Evolutionary conservation across 164 flowering plant species (phyloP), one percentile per base, ranked within the genome.

Genomic region (Protea cynaroides): DNA sequence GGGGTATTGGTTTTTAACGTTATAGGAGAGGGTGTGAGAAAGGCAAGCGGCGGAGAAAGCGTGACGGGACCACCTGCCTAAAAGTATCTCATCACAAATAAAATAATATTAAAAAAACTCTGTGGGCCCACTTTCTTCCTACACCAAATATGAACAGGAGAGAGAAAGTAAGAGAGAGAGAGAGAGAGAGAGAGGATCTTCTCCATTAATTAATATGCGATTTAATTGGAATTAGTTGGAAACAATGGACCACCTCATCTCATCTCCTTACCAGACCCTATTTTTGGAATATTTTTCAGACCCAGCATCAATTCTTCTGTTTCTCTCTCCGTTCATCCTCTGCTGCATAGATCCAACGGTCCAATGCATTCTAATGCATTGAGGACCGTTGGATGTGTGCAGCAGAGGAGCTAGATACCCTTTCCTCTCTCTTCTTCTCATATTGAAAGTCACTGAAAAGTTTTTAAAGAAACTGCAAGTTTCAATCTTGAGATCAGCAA

Each of bases 231-330:
- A 44, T 44, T 44, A 15, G 49, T 44, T 44, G 49, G 49, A 44
- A 44, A 44, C 49, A 4, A 11, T 44, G 49, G 49, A 44, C 49
- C 86, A 83, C 86, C 69, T 74, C 78, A 69, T 76, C 79, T 76
- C 74, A 43, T 66, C 63, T 63, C 68, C 50, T 69, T 61, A 34
- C 68, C 74, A 77, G 79, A 75, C 71, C 65, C 85, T 74, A 71
- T 44, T 76, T 84, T 68, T 65, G 68, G 78, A 70, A 68, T 68
- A 76, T 60, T 74, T 56, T 70, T 49, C 73, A 61, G 14, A 19
- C 56, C 21, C 65, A 37, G 77, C 74, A 75, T 78, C 78, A 67
- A 69, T 10, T 68, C 66, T 71, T 71, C 70, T 61, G 43, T 62
- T 34, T 58, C 59, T 8, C 65, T 53, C 43, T 65, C 21, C 21